Evolutionary conservation across 495 filamentous ascomycete genomes (phyloP), one percentile per base, ranked within the genome.

Genomic region (Neurospora sp.): DNA sequence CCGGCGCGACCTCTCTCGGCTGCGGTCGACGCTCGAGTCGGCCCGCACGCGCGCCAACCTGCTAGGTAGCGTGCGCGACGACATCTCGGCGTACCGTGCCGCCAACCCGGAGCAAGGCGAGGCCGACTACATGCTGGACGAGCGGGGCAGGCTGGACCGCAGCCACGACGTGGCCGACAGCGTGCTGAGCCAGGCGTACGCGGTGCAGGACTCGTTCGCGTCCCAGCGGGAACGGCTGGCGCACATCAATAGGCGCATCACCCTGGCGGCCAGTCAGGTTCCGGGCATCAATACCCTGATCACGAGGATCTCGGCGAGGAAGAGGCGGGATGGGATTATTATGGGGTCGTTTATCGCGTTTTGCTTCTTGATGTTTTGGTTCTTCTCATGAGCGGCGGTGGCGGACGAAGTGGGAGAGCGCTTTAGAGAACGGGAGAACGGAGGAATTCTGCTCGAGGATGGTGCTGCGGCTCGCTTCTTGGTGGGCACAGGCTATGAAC

Each of bases 61-160:
- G n/a, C 90, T 98, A 65, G 90, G 89, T 9, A 93, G 90, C 79
- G 94, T 99, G 42, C 92, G 94, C 75, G 91, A 93, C 74, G 96
- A 99, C 81, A 98, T 98, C 79, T 87, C 91, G 77, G 90, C 92
- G 45, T 98, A 97, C 86, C 92, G 90, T 40, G 88, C 90, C 31
- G 88, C 87, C 37, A 94, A 96, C 81, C 92, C 93, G 8, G 91
- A 87, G 70, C 88, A 86, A 7, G 92, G 90, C 44, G 96, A 98
- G 82, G 92, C 93, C 22, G 95, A 98, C 53, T 98, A 97, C 84
- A 97, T 99, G 94, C 87, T 98, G 22, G 92, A 93, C 76, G 96
- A 99, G 87, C 87, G 96, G 38, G 81, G 84, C 69, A 86, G 90
- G 72, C 88, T 99, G 77, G 96, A 99, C 75, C 87, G 91, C 76